These are phyloP conservation scores for Saccharomyces cerevisiae DNA, from an alignment of 805 yeast genomes.

Conservation along the genomic window DNA sequence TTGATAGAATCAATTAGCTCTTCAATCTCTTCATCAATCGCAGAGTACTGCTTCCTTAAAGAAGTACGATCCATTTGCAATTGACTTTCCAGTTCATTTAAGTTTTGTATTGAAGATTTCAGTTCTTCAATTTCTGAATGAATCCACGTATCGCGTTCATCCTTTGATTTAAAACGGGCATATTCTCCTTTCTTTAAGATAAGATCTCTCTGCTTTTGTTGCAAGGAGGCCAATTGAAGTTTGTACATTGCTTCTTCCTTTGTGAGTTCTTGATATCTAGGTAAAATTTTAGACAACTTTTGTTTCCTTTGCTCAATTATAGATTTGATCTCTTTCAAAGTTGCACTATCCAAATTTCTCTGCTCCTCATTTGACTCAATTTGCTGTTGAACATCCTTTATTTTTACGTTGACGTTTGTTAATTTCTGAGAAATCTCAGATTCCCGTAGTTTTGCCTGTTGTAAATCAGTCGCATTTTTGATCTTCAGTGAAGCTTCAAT, in stretches of 20 bases:
- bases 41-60: conserved; percentile 8
- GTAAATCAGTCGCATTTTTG: conserved; percentile 44
- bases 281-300: conserved; percentile 33
- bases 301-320: conserved; percentile 33
- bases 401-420: conserved; percentile 42
- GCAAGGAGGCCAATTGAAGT: conserved; percentile 34
- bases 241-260: conserved; percentile 36
- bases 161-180: conserved; percentile 45
- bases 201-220: conserved; percentile 48
- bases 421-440: conserved; percentile 41
- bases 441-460: conserved; percentile 43
- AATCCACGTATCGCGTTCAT: conserved; percentile 65
- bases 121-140: conserved; percentile 39
- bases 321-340: conserved; percentile 20
- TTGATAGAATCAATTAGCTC: conserved; percentile 33
- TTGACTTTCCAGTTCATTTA: conserved; percentile 22
- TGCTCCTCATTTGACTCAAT: conserved; percentile 29
- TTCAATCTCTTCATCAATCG: conserved; percentile 28
- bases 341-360: conserved; percentile 19
- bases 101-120: conserved; percentile 19
- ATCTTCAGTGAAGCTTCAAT: conserved; percentile 44
- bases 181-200: conserved; percentile 66
- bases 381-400: conserved; percentile 37
- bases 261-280: conserved; percentile 35
- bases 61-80: conserved; percentile 2